phyloP scores from a whole-genome alignment of 192 early-diverging fungal species.

The Gamsiella multidivaricata region DNA sequence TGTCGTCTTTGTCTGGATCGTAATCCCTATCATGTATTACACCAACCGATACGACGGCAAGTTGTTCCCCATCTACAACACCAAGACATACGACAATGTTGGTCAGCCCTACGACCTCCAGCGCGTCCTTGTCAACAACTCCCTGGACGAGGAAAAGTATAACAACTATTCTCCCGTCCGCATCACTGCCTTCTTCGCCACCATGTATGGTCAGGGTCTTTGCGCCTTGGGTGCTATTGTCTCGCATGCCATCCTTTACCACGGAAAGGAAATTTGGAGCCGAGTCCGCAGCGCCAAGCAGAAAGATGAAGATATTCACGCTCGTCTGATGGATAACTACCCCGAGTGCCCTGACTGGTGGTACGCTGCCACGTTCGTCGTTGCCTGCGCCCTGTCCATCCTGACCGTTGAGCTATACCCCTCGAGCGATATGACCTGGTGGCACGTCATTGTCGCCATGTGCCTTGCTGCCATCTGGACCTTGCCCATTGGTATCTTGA shows the following conservation, averaged over 20 bases:
- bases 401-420: conserved; percentile 59
- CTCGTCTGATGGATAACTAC: conserved; percentile 79
- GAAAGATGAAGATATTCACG: conserved; percentile 77
- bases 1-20: conserved; percentile 79
- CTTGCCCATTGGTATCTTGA: conserved; percentile 73
- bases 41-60: conserved; percentile 65
- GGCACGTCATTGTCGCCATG: conserved; percentile 64
- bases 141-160: conserved; percentile 68
- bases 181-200: conserved; percentile 75
- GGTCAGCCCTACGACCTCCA: conserved; percentile 67
- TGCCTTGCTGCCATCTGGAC: conserved; percentile 62
- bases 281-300: conserved; percentile 69
- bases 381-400: conserved; percentile 63
- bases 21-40: conserved; percentile 79
- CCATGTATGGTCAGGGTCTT: conserved; percentile 75
- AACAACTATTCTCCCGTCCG: conserved; percentile 69
- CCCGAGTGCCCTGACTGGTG: conserved; percentile 83
- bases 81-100: conserved; percentile 66
- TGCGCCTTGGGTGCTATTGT: conserved; percentile 75
- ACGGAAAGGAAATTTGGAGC: conserved; percentile 72
- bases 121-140: conserved; percentile 66
- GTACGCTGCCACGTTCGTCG: conserved; percentile 71
- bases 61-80: conserved; percentile 73
- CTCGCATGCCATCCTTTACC: conserved; percentile 68
- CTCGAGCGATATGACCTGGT: conserved; percentile 69